Base-by-base conservation (phyloP, 768 basidiomycete species). In the Trametopsis cervina region DNA sequence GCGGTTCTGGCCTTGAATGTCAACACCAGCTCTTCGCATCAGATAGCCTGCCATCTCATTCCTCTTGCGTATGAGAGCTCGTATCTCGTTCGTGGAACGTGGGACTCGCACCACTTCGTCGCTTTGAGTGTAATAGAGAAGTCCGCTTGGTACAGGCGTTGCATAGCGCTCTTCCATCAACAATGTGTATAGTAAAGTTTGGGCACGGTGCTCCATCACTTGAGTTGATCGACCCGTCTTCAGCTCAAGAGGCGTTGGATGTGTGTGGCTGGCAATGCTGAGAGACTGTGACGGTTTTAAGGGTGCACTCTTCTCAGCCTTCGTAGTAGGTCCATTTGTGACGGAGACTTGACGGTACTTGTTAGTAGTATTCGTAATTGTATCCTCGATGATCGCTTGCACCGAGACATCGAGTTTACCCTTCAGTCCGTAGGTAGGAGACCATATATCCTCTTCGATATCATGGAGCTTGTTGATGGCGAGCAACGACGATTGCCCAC, bases 401-500 rank as follows among this genome's bases (percentile, higher is more conserved):
- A 97, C 80, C 1, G 86, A 91, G 1, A 88, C 95, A 57, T 99
- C 96, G 18, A 98, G 70, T 66, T 98, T 98, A 20, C 96, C 96
- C 63, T 94, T 95, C 27, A 99, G 71, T 1, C 96, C 96, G 57
- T 89, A 95, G 2, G 80, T 85, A 0, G 96, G 95, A 0, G 91
- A 94, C 87, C 90, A 96, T 54, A 99, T 95, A 55, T 97, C 93
- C 61, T 99, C 96, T 69, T 99, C 96, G 36, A 95, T 76, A 49
- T 92, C 93, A 52, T 90, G 77, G 4, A 96, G 66, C 23, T 82
- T 70, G 4, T 78, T 70, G 41, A 99, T 81, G 0, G 89, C 86
- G 0, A 96, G 72, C 9, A 76, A 67, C 1, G 82, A 75, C 1
- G 67, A 66, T 21, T 73, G 72, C 13, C 73, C 66, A 1, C 69